Conservation (phyloP, 345 rosid species). For the Odontarrhena argentea region DNA sequence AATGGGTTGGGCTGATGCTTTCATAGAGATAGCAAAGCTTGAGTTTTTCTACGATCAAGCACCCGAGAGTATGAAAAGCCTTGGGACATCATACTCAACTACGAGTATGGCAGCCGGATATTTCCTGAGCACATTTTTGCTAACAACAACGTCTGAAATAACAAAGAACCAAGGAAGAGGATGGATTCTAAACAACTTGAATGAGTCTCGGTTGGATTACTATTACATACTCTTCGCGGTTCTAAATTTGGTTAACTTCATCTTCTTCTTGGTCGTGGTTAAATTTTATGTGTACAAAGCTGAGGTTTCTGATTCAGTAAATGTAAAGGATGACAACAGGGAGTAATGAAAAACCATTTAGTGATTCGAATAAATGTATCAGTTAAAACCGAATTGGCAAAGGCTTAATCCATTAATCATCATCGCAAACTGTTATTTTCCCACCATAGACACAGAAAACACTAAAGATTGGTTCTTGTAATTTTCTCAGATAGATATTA, state of each 20-base stretch:
- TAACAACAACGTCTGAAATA: constrained; percentile 54
- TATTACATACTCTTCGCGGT: constrained; percentile 69
- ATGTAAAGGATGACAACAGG: constrained; percentile 39
- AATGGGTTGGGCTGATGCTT: constrained; percentile 82
- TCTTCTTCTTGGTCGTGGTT: constrained; percentile 57
- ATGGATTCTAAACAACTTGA: constrained; percentile 80
- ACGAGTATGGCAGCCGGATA: constrained; percentile 64
- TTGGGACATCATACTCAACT: constrained; percentile 70
- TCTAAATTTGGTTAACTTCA: constrained; percentile 60
- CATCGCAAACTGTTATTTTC: constrained; percentile 8
- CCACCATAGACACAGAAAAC: constrained; percentile 13
- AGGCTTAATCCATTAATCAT: constrained; percentile 1
- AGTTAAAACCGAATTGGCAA: not conserved
- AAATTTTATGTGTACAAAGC: constrained; percentile 69
- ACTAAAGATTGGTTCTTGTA: constrained; percentile 9
- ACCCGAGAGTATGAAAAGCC: constrained; percentile 90
- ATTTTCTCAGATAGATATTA: constrained; percentile 20
- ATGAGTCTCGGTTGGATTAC: constrained; percentile 70
- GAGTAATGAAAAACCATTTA: not conserved
- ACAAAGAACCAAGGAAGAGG: constrained; percentile 54
- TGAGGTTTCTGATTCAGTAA: constrained; percentile 62
- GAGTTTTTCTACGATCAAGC: constrained; percentile 96
- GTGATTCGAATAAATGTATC: not conserved
- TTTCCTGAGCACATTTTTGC: constrained; percentile 75
- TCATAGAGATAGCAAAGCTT: constrained; percentile 73